Evolutionary conservation across 257 asterid species (phyloP).

Genomic region (Solanum chiquidenum): DNA sequence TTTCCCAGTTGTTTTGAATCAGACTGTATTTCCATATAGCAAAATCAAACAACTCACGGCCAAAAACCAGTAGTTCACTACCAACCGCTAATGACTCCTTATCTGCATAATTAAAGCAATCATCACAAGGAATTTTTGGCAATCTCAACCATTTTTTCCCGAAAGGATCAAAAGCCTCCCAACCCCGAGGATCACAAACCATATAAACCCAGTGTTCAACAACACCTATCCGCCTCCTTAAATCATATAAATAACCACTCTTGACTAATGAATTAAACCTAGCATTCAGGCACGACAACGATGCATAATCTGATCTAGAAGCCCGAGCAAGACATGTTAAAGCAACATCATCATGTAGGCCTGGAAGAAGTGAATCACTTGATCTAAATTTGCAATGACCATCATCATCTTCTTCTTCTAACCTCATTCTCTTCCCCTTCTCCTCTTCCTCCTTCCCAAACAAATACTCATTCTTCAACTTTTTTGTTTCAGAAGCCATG

Average conservation of each 20-base stretch:
- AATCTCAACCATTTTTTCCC: constrained; percentile 62
- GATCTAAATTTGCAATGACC: background rate
- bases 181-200: constrained; percentile 88
- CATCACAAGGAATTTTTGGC: constrained; percentile 82
- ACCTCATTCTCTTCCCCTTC: background rate
- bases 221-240: constrained; percentile 51
- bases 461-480: background rate
- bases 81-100: constrained; percentile 85
- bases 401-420: background rate
- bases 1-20: constrained; percentile 40
- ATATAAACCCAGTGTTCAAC: constrained; percentile 85
- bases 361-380: constrained; percentile 1
- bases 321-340: background rate
- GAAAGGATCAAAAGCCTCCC: constrained; percentile 88
- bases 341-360: background rate
- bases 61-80: constrained; percentile 67
- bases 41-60: constrained; percentile 67
- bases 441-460: background rate
- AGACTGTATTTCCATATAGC: constrained; percentile 81
- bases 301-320: constrained; percentile 23
- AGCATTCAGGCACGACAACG: constrained; percentile 46
- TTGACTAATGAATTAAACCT: constrained; percentile 43
- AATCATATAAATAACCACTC: constrained; percentile 60
- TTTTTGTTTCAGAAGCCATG: background rate
- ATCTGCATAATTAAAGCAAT: constrained; percentile 70